A percentile compares a stretch with the other conserved stretches of the same genome.
Conservation (phyloP, 768 basidiomycete genomes). For the Clitopilus passeckerianus region DNA sequence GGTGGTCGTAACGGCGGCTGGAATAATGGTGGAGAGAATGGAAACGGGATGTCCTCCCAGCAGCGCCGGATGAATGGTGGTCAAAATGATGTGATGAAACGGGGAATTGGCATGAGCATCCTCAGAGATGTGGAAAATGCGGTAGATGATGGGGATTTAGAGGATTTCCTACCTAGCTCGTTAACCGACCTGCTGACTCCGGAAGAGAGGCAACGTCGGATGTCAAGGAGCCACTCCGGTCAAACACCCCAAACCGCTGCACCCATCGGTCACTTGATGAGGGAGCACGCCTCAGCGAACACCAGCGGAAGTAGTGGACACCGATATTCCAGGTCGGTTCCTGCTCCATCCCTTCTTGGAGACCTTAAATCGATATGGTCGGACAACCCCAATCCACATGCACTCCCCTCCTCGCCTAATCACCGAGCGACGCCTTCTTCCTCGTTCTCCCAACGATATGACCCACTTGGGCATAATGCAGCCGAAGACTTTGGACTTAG, state of each 20-base stretch:
- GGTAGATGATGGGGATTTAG: constrained; percentile 72
- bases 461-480: constrained; percentile 4
- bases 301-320: constrained; percentile 36
- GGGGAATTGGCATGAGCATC: constrained; percentile 11
- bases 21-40: constrained; percentile 15
- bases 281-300: constrained; percentile 1
- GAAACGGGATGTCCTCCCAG: constrained; percentile 7
- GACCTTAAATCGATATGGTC: constrained; percentile 83
- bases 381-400: constrained; percentile 31
- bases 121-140: constrained; percentile 31
- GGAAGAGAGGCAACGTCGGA: constrained; percentile 76
- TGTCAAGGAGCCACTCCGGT: constrained; percentile 68
- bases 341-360: constrained; percentile 69
- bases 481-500: constrained; percentile 27
- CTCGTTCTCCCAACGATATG: constrained; percentile 43
- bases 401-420: constrained; percentile 26
- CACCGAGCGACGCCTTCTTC: constrained; percentile 45
- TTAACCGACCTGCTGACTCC: constrained; percentile 88
- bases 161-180: constrained; percentile 86
- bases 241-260: constrained; percentile 19
- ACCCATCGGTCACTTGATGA: constrained; percentile 2
- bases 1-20: constrained; percentile 32
- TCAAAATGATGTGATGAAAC: constrained; percentile 6
- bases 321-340: constrained; percentile 80
- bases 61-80: background rate